Evolutionary conservation across 1,284 basidiomycete species (phyloP), one percentile per base, ranked within the genome.

Genomic region (Cryptococcus jaspeensis): DNA sequence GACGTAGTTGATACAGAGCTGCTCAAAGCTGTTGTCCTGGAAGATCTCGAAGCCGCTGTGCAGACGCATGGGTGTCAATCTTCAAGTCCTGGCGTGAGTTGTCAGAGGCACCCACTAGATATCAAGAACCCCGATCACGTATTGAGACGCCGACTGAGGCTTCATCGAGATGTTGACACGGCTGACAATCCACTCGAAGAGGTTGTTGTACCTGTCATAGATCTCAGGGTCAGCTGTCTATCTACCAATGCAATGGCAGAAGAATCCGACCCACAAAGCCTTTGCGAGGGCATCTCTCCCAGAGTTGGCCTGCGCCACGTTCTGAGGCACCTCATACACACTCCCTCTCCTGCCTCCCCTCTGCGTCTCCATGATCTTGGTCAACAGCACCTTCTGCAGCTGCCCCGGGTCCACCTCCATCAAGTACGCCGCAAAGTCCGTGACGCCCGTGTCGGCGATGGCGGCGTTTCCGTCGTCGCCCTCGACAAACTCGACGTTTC

Each of bases 1-100:
- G 81, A 99, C 96, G 71, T 99, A 99, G 81, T 99, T 99, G 84
- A 99, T 99, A 81, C 96, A 99, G 20, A 99, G 85, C 79, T 99
- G 93, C 56, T 98, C 95, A 73, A 98, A 98, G 7, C 92, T 96
- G 80, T 99, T 99, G 77, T 97, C 90, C 87, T 62, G 63, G 75
- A 98, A 98, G 72, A 99, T 99, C 76, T 99, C 94, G 71, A 98
- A 98, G 8, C 94, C 76, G 55, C 75, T 75, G 56, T n/a, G 28
- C 4, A 32, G 28, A 32, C 4, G 28, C 28, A 4, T 5, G 28
- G 28, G 28, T 32, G 28, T 32, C 28, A 32, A 9, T 32, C 28
- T 32, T 9, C 28, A 32, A 32, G 28, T 32, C 28, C 28, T n/a
- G n/a, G n/a, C 16, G 65, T 66, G 65, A 72, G 60, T 41, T 35